Conservation (phyloP, 23 red algal genomes). For the Agarophyton chilense region DNA sequence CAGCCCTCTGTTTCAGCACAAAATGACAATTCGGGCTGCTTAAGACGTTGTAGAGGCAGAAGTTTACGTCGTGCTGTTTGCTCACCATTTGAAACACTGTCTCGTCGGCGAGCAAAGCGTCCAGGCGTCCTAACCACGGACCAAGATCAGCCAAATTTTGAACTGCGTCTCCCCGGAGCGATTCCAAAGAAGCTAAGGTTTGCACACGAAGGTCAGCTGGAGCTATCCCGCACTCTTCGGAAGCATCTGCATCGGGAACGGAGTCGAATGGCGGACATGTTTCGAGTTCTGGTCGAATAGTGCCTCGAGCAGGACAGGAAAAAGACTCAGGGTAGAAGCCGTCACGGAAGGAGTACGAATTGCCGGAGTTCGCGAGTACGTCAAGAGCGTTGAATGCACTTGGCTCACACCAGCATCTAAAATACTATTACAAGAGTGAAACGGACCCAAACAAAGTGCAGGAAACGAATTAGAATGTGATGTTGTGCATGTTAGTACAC, state of each 20-base stretch:
- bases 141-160: constrained; percentile 34
- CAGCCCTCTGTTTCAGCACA: neutral
- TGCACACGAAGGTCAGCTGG: neutral
- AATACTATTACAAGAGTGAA: neutral
- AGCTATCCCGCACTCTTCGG: constrained; percentile 4
- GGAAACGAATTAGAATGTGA: too few relatives aligned
- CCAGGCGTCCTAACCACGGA: constrained; percentile 39
- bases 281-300: constrained; percentile 40
- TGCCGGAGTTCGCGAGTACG: constrained; percentile 3
- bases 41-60: neutral
- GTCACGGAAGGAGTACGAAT: constrained; percentile 55
- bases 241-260: constrained; percentile 4
- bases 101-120: constrained; percentile 41
- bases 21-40: neutral
- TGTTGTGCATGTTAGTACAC: too few relatives aligned
- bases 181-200: constrained; percentile 10
- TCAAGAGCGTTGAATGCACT: constrained; percentile 61
- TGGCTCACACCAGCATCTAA: constrained; percentile 56
- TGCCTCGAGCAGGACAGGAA: constrained; percentile 32
- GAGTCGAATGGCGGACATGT: constrained; percentile 45
- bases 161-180: constrained; percentile 31
- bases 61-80: neutral
- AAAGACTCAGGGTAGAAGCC: constrained; percentile 34
- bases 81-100: constrained; percentile 22
- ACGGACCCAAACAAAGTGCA: neutral